These are phyloP conservation scores for Aspergillus sp. DNA, from an alignment of 2,329 filamentous ascomycete species.

Conservation along the genomic window DNA sequence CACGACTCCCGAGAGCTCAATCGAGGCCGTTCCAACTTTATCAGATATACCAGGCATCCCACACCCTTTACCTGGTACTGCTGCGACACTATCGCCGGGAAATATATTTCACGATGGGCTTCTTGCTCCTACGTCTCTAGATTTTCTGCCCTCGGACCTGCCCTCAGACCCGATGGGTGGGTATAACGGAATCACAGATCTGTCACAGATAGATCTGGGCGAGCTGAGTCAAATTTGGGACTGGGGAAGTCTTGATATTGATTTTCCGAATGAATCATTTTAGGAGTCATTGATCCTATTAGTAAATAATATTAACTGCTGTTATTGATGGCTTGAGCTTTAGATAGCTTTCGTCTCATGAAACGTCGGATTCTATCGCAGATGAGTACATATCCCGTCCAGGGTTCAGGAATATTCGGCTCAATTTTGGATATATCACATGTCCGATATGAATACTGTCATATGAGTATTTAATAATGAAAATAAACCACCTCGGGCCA, in stretches of 20 bases:
- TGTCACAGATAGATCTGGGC: slow-evolving; percentile 23
- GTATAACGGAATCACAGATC: background rate
- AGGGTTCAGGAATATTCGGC: background rate
- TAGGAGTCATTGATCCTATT: background rate
- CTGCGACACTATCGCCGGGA: background rate
- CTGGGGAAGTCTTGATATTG: slow-evolving; percentile 25
- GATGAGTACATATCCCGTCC: too few species aligned
- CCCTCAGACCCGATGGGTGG: background rate
- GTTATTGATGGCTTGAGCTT: background rate
- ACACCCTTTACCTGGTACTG: background rate
- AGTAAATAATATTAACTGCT: background rate
- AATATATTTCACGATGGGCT: background rate
- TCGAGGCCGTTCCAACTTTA: slow-evolving; percentile 1
- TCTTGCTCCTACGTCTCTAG: background rate
- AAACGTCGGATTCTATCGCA: background rate
- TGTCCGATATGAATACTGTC: background rate
- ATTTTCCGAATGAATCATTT: background rate
- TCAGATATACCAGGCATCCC: background rate
- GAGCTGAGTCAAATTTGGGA: slow-evolving; percentile 30
- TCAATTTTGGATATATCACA: background rate
- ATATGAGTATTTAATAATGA: too few species aligned
- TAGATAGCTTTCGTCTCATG: background rate
- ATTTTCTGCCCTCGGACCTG: background rate
- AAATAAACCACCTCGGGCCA: background rate
- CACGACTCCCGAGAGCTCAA: slow-evolving; percentile 3